Evolutionary conservation across 1,139 yeast genomes (phyloP).

Genomic region (Lodderomyces metapsilosis): DNA sequence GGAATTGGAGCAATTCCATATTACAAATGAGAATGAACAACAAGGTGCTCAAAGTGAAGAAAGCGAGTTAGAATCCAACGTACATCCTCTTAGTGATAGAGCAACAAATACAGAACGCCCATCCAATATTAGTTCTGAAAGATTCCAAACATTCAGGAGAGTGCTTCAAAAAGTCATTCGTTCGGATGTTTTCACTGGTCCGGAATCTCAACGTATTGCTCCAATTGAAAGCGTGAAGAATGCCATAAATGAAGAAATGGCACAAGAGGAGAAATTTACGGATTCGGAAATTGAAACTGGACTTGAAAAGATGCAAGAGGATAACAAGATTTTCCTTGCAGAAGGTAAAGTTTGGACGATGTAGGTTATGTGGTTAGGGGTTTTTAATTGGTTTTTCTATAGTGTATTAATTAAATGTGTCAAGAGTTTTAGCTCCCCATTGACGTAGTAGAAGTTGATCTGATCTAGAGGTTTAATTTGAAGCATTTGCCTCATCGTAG

Average conservation of each 20-base stretch:
- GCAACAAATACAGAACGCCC: conserved; percentile 17
- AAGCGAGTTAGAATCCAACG: neutral
- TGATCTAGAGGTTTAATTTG: too few species aligned
- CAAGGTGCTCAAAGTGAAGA: neutral
- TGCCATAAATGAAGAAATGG: conserved; percentile 49
- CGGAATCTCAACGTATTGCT: conserved; percentile 34
- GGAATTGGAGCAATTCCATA: conserved; percentile 4
- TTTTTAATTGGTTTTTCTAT: neutral
- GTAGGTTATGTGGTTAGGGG: conserved; percentile 4
- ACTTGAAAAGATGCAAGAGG: conserved; percentile 48
- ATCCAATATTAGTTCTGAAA: conserved; percentile 43
- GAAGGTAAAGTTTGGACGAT: conserved; percentile 53
- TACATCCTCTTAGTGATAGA: conserved; percentile 28
- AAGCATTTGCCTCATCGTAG: too few species aligned
- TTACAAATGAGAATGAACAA: conserved; percentile 2
- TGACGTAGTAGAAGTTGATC: too few species aligned
- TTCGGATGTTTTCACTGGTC: conserved; percentile 47
- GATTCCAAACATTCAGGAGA: conserved; percentile 45
- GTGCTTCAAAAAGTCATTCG: conserved; percentile 48
- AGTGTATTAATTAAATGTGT: neutral
- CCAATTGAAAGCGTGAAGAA: conserved; percentile 43
- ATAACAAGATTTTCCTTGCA: conserved; percentile 58
- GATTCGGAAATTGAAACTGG: conserved; percentile 55
- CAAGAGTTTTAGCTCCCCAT: too few species aligned
- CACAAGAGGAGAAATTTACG: conserved; percentile 62